phyloP scores from a whole-genome alignment of 345 rosid genomes.

The Syzygium aromaticum region DNA sequence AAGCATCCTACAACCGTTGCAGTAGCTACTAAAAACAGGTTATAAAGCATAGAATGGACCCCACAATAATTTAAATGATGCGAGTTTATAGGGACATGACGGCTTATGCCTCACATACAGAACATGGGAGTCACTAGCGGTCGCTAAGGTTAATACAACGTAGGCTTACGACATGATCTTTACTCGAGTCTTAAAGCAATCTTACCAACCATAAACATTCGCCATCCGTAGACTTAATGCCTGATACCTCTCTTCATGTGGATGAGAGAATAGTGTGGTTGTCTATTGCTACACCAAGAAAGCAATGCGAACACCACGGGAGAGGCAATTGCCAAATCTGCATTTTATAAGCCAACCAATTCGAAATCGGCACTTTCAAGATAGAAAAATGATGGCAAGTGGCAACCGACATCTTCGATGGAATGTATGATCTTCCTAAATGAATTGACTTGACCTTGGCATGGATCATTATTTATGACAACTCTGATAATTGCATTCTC shows the following conservation, averaged over 20 bases:
- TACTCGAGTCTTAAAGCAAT: conserved; percentile 69
- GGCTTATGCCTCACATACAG: neutral
- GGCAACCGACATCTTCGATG: conserved; percentile 53
- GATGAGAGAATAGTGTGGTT: conserved; percentile 52
- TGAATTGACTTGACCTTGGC: conserved; percentile 14
- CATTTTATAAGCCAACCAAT: conserved; percentile 98
- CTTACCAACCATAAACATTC: conserved; percentile 93
- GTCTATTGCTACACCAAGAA: conserved; percentile 97
- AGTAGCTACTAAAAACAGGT: neutral
- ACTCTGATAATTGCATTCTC: neutral
- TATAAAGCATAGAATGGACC: neutral
- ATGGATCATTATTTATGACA: conserved; percentile 17
- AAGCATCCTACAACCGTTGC: neutral
- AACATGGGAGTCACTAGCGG: conserved; percentile 11
- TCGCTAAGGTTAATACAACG: conserved; percentile 27
- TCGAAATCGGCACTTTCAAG: conserved; percentile 86
- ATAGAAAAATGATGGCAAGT: conserved; percentile 72
- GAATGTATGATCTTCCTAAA: neutral
- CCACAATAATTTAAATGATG: conserved; percentile 6
- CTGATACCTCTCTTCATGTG: conserved; percentile 82
- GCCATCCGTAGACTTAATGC: conserved; percentile 66
- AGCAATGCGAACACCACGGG: conserved; percentile 91
- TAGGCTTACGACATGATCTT: conserved; percentile 53
- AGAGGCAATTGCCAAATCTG: conserved; percentile 86
- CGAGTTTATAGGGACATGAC: conserved; percentile 12